Conservation (phyloP, 2,329 filamentous ascomycete genomes). For the Pseudogymnoascus sp. region DNA sequence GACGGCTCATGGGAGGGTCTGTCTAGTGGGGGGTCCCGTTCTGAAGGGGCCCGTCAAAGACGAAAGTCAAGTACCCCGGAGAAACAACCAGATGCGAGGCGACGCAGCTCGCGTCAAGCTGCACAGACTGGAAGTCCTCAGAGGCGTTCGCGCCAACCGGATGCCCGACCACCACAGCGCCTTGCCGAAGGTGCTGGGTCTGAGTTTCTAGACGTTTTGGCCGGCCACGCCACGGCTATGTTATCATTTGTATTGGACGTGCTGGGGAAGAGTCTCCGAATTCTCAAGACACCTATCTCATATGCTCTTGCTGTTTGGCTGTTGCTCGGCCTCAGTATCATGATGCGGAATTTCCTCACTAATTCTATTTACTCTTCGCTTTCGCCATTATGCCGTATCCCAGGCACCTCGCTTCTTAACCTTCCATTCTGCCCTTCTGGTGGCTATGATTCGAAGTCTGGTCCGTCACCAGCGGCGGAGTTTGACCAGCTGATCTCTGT, state of each 20-base stretch:
- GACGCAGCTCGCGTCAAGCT: conserved; percentile 16
- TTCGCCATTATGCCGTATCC: conserved; percentile 61
- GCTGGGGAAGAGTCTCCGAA: conserved; percentile 48
- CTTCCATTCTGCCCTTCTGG: conserved; percentile 52
- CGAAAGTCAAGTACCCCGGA: conserved; percentile 13
- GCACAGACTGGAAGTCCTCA: conserved; percentile 18
- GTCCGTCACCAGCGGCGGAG: conserved; percentile 34
- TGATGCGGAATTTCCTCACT: conserved; percentile 54
- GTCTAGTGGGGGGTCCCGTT: conserved; percentile 14
- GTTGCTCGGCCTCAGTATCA: conserved; percentile 47
- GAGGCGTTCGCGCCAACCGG: conserved; percentile 10
- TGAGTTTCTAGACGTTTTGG: conserved; percentile 14
- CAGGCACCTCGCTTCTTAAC: conserved; percentile 51
- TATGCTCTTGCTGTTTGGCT: conserved; percentile 53
- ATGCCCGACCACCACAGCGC: neutral
- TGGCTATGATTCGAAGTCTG: conserved; percentile 19
- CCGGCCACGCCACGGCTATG: conserved; percentile 18
- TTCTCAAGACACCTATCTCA: conserved; percentile 56
- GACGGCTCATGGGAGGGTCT: conserved; percentile 24
- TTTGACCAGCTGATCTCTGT: conserved; percentile 68
- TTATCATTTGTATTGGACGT: conserved; percentile 46
- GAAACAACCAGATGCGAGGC: conserved; percentile 15
- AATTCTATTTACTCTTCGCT: conserved; percentile 52
- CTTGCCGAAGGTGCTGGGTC: neutral
- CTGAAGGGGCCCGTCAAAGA: conserved; percentile 12